These are phyloP conservation scores for Diospyros kaki DNA, from an alignment of 148 eudicot species.

Conservation along the genomic window DNA sequence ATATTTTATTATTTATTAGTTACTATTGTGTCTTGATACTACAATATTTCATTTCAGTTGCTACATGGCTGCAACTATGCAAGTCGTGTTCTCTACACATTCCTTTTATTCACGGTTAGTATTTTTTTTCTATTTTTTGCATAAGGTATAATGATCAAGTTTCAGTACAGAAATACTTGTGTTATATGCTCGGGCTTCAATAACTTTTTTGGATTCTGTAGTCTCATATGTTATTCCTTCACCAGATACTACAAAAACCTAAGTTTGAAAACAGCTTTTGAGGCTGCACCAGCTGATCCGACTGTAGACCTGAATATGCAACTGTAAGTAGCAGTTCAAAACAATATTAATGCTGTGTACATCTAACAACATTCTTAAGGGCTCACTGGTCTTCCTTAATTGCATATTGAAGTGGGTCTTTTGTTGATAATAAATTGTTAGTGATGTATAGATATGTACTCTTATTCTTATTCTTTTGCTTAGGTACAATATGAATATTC, in stretches of 20 bases:
- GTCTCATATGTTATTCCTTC: constrained; percentile 5
- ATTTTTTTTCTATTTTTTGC: neutral
- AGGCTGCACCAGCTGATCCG: constrained; percentile 91
- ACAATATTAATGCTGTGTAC: constrained; percentile 2
- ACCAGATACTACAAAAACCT: constrained; percentile 62
- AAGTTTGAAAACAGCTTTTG: constrained; percentile 66
- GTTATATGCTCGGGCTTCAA: neutral
- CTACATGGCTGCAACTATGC: constrained; percentile 97
- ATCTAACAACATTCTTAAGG: neutral
- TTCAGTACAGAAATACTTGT: neutral
- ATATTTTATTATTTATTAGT: neutral
- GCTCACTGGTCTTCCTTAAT: neutral
- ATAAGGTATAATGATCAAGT: neutral
- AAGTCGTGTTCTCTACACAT: constrained; percentile 79
- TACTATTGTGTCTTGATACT: constrained; percentile 1
- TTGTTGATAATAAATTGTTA: neutral
- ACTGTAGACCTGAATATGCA: constrained; percentile 95
- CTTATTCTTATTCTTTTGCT: neutral
- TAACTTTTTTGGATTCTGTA: neutral
- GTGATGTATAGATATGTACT: neutral
- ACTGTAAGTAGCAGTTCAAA: constrained; percentile 49
- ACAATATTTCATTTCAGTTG: constrained; percentile 47
- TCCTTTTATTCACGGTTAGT: constrained; percentile 69
- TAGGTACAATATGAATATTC: neutral
- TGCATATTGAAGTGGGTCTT: neutral